Evolutionary conservation across 2,329 filamentous ascomycete genomes (phyloP).

Genomic region (Fusarium ambrosium): DNA sequence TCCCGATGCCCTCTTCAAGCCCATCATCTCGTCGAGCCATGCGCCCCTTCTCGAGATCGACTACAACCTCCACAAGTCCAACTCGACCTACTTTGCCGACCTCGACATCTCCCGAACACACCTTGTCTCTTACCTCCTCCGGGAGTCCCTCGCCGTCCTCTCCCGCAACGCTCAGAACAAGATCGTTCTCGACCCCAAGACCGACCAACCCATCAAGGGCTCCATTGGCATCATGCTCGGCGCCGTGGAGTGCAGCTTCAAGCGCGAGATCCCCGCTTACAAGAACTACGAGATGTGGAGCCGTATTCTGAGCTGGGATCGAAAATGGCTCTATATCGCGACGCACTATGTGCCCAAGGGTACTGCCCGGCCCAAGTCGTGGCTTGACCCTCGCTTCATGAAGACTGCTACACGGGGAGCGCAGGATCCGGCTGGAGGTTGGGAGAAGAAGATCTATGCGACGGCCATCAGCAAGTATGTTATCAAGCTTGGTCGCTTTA

Average conservation of each 20-base stretch:
- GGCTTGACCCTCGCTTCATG: slow-evolving; percentile 63
- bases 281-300: slow-evolving; percentile 81
- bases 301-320: slow-evolving; percentile 79
- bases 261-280: slow-evolving; percentile 78
- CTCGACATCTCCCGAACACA: slow-evolving; percentile 87
- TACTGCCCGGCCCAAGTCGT: slow-evolving; percentile 67
- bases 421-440: slow-evolving; percentile 56
- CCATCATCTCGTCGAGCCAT: slow-evolving; percentile 75
- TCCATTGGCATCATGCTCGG: slow-evolving; percentile 76
- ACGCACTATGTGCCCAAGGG: slow-evolving; percentile 79
- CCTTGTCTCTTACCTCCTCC: slow-evolving; percentile 78
- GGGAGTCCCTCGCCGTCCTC: slow-evolving; percentile 67
- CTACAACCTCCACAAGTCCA: slow-evolving; percentile 87
- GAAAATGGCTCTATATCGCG: slow-evolving; percentile 84
- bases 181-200: slow-evolving; percentile 64
- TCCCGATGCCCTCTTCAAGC: slow-evolving; percentile 78
- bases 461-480: slow-evolving; percentile 85
- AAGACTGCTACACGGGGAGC: slow-evolving; percentile 57
- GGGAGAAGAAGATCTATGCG: slow-evolving; percentile 76
- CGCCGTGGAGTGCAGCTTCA: slow-evolving; percentile 80
- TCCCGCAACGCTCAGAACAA: slow-evolving; percentile 62
- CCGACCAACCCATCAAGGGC: slow-evolving; percentile 65
- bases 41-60: slow-evolving; percentile 84
- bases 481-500: slow-evolving; percentile 84
- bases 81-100: slow-evolving; percentile 89